Evolutionary conservation across 768 basidiomycete species (phyloP).

Genomic region (Holtermannia corniformis): DNA sequence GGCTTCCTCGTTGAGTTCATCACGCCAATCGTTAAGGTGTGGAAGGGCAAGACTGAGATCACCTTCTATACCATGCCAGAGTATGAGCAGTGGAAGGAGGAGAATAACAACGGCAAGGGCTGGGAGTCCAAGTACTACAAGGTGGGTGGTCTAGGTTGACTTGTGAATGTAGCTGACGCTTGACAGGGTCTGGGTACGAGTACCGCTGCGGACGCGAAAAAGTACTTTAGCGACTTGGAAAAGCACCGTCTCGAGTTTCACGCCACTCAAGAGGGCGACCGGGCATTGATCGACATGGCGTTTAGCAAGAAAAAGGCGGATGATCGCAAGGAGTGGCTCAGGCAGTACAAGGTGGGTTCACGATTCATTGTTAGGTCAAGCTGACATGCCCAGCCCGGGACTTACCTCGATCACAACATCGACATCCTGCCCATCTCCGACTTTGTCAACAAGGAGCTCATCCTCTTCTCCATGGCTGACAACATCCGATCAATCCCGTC

Average conservation of each 20-base stretch:
- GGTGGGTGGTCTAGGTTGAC: slow-evolving; percentile 46
- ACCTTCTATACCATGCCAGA: slow-evolving; percentile 98
- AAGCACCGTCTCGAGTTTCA: slow-evolving; percentile 94
- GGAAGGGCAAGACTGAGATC: slow-evolving; percentile 63
- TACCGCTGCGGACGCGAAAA: slow-evolving; percentile 74
- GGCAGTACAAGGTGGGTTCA: slow-evolving; percentile 71
- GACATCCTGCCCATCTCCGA: slow-evolving; percentile 79
- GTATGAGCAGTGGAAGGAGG: slow-evolving; percentile 83
- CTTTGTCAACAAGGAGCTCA: slow-evolving; percentile 96
- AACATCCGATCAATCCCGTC: slow-evolving; percentile 97
- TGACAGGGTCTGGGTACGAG: slow-evolving; percentile 89
- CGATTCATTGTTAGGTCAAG: not conserved
- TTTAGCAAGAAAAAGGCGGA: slow-evolving; percentile 99
- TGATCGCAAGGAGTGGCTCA: slow-evolving; percentile 94
- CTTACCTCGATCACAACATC: slow-evolving; percentile 79
- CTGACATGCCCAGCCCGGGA: slow-evolving; percentile 62
- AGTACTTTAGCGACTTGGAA: slow-evolving; percentile 83
- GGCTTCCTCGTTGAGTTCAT: slow-evolving; percentile 96
- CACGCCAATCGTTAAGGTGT: slow-evolving; percentile 89
- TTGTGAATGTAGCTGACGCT: not conserved
- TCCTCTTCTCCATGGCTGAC: slow-evolving; percentile 98
- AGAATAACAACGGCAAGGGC: slow-evolving; percentile 60
- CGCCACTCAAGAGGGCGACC: slow-evolving; percentile 67
- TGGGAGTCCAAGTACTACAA: slow-evolving; percentile 98
- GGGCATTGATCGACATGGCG: slow-evolving; percentile 84